Conservation (phyloP, 164 flowering plant genomes). For the Piper longum region DNA sequence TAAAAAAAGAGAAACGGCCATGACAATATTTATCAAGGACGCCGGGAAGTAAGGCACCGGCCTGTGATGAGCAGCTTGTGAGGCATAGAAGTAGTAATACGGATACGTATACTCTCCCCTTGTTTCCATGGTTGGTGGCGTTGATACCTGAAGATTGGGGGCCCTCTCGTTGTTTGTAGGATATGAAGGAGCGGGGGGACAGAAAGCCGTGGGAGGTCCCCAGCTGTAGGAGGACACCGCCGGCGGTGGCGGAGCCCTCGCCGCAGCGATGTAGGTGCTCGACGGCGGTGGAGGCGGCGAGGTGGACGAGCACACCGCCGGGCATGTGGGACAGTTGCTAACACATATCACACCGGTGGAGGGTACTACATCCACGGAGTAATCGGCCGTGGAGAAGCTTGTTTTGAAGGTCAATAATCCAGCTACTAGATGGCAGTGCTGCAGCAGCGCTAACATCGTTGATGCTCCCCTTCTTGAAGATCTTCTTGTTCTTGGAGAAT, state of each 20-base stretch:
- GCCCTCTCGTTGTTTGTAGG: background rate
- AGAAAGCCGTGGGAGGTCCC: too few species aligned
- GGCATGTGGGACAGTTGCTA: conserved; percentile 43
- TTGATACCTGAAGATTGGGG: conserved; percentile 3
- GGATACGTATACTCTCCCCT: conserved; percentile 18
- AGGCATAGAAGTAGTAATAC: conserved; percentile 31
- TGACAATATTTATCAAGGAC: background rate
- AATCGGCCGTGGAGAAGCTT: background rate
- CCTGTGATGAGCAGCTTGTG: background rate
- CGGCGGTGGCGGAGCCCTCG: conserved; percentile 6
- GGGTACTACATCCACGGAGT: conserved; percentile 5
- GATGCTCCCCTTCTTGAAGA: background rate
- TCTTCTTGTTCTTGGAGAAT: background rate
- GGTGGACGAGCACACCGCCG: conserved; percentile 21
- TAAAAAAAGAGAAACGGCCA: background rate
- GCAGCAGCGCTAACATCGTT: background rate
- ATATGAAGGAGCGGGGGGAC: background rate
- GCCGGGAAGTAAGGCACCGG: background rate
- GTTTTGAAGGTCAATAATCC: background rate
- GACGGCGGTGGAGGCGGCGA: conserved; percentile 17
- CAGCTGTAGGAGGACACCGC: background rate
- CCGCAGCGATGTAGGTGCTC: background rate
- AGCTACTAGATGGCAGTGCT: background rate
- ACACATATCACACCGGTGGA: conserved; percentile 30
- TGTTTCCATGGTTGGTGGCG: conserved; percentile 7